Evolutionary conservation across 345 rosid genomes (phyloP).

Genomic region (Aquilaria yunnanensis): DNA sequence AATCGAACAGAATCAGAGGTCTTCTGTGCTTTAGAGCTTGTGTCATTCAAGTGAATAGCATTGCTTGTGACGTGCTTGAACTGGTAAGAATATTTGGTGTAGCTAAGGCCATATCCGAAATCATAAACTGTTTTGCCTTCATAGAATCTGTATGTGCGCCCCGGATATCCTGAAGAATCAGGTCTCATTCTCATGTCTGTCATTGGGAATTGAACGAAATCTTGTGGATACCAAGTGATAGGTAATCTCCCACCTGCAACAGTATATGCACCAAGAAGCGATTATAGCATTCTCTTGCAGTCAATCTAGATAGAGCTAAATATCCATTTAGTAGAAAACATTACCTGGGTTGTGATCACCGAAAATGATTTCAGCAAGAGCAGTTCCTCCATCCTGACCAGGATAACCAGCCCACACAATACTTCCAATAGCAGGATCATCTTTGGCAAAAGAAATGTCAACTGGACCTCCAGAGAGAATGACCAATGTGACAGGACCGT

Average conservation of each 20-base stretch:
- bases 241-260: constrained; percentile 82
- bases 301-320: neutral
- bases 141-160: constrained; percentile 85
- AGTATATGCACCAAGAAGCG: constrained; percentile 3
- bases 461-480: constrained; percentile 83
- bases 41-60: constrained; percentile 30
- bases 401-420: constrained; percentile 98
- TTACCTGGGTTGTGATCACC: constrained; percentile 93
- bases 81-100: constrained; percentile 54
- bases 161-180: constrained; percentile 55
- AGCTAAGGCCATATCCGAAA: constrained; percentile 80
- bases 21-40: neutral
- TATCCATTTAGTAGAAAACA: neutral
- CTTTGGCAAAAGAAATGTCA: constrained; percentile 60
- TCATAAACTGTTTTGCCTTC: constrained; percentile 51
- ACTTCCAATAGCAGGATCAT: constrained; percentile 49
- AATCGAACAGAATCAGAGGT: constrained; percentile 17
- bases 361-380: constrained; percentile 76
- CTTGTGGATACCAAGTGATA: constrained; percentile 81
- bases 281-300: neutral
- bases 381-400: constrained; percentile 77
- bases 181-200: constrained; percentile 91
- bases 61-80: constrained; percentile 22
- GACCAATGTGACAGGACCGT: constrained; percentile 64
- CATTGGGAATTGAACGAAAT: constrained; percentile 60